phyloP scores from a whole-genome alignment of 2,329 filamentous ascomycete species.

The Bipolaris oryzae region DNA sequence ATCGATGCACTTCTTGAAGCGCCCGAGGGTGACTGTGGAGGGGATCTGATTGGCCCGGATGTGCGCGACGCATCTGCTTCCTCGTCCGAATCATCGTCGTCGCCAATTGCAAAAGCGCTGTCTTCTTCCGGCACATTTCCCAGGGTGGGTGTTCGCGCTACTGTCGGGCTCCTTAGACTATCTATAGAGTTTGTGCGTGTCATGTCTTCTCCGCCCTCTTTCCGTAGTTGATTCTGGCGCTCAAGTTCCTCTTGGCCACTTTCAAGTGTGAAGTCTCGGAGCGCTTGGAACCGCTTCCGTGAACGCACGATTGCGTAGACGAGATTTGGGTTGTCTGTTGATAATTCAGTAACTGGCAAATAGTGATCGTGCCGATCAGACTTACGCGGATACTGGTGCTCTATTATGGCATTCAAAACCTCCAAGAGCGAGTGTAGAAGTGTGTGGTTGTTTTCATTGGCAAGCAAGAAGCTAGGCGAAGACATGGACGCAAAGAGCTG shows the following conservation, averaged over 20 bases:
- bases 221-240: constrained; percentile 73
- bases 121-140: constrained; percentile 78
- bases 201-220: constrained; percentile 55
- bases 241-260: constrained; percentile 92
- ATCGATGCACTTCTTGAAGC: constrained; percentile 69
- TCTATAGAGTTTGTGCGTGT: constrained; percentile 68
- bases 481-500: constrained; percentile 93
- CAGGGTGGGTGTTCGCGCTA: constrained; percentile 62
- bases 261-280: constrained; percentile 88
- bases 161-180: constrained; percentile 68
- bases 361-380: constrained; percentile 2
- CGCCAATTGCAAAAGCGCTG: constrained; percentile 84
- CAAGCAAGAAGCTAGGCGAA: constrained; percentile 86
- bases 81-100: constrained; percentile 72
- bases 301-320: constrained; percentile 80
- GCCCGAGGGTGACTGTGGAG: constrained; percentile 37
- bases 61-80: constrained; percentile 62
- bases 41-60: constrained; percentile 46
- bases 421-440: constrained; percentile 83
- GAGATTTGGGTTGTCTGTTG: constrained; percentile 76
- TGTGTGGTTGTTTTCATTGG: constrained; percentile 87
- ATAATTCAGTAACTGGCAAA: constrained; percentile 20
- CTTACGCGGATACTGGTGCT: constrained; percentile 82
- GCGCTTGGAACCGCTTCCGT: constrained; percentile 79
- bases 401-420: constrained; percentile 85